Evolutionary conservation across 352 stramenopile species (phyloP).

Genomic region (Globisporangium nunn): DNA sequence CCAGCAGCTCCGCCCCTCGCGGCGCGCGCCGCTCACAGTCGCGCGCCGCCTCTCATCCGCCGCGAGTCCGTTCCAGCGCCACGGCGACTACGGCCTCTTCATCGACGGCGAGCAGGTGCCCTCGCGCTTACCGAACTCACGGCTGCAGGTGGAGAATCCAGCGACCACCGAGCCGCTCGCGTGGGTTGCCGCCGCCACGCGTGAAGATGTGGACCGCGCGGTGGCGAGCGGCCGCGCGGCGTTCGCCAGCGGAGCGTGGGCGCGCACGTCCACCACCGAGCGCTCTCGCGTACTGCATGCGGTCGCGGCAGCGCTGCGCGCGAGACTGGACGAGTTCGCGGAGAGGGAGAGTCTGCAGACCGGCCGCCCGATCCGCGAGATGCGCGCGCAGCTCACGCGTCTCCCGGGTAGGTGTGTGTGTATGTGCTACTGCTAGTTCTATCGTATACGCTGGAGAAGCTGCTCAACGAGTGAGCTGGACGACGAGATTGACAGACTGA

Average conservation of each 20-base stretch:
- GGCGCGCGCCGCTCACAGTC: background rate
- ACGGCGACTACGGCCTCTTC: constrained; percentile 33
- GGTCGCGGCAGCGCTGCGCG: constrained; percentile 30
- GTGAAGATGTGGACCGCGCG: constrained; percentile 27
- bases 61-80: constrained; percentile 16
- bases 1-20: too few species aligned
- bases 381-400: constrained; percentile 39
- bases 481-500: background rate
- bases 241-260: constrained; percentile 30
- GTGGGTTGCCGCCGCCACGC: constrained; percentile 25
- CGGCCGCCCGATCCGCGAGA: constrained; percentile 53
- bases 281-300: constrained; percentile 33
- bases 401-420: constrained; percentile 20
- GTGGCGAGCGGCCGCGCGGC: constrained; percentile 23
- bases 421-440: too few species aligned
- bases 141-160: constrained; percentile 38
- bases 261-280: constrained; percentile 19
- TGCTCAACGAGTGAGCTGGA: background rate
- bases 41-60: background rate
- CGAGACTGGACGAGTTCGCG: constrained; percentile 34
- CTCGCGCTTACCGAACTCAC: constrained; percentile 13
- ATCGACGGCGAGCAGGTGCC: constrained; percentile 31
- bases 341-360: constrained; percentile 57
- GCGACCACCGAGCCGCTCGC: constrained; percentile 34
- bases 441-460: too few species aligned